Evolutionary conservation across 2,329 filamentous ascomycete genomes (phyloP), one percentile per base, ranked within the genome.

Genomic region (Penicillium oxalicum): DNA sequence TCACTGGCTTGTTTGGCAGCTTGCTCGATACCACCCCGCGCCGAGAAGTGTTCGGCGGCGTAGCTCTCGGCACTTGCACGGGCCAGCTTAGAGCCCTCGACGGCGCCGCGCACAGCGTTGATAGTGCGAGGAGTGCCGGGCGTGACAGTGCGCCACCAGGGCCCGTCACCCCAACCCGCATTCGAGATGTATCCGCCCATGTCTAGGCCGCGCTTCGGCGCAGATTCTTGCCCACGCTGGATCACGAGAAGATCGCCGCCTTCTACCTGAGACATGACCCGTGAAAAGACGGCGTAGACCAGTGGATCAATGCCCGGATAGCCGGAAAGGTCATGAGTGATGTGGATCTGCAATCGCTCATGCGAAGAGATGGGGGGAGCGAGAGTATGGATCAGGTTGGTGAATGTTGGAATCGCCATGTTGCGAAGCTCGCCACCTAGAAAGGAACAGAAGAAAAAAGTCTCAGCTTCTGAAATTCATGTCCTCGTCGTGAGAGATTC

Each of bases 231-330:
- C 18, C 93, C 93, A 34, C 91, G 87, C 72, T 98, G 93, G 52
- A 97, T 83, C 47, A 98, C 93, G 46, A 97, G 79, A 13, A 98
- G 78, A 62, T 97, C 93, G 47, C 93, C 93, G 56, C 93, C 93
- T 72, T 98, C 93, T 40, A 98, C 93, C 73, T 98, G 93, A n/a
- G 90, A 82, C 93, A 98, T 98, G 62, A 98, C 91, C 45, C 90
- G 85, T 47, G 87, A 87, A 74, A 98, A 98, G 55, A 93, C 90
- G 49, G 81, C 80, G 71, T 97, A 89, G 61, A 97, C 88, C 47
- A 96, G 80, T 13, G 91, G 90, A 66, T 97, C 91, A 59, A 98
- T 82, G 13, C 89, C 91, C 2, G 93, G 93, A 68, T 98, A 98
- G 59, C 89, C 89, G 58, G 90, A 84, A 38, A 98, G 81, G 69